These are phyloP conservation scores for Barnettozyma populi DNA, from an alignment of 805 yeast species.

Conservation along the genomic window DNA sequence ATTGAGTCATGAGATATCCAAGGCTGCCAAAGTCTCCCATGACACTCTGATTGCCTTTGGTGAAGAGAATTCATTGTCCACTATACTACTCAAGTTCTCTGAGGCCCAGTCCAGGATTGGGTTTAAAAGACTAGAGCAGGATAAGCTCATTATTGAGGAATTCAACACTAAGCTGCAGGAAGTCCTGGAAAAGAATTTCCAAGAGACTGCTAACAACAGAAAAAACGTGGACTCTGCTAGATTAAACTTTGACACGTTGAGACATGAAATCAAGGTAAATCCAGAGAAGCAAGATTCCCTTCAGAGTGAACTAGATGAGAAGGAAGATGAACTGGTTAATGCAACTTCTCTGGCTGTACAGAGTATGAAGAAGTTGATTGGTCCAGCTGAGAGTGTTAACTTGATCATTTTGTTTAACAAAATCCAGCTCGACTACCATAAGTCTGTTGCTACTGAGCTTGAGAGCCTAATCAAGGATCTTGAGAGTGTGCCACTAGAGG, in stretches of 20 bases:
- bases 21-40: conserved; percentile 46
- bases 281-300: conserved; percentile 19
- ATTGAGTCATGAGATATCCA: conserved; percentile 63
- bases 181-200: conserved; percentile 52
- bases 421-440: conserved; percentile 63
- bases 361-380: conserved; percentile 67
- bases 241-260: conserved; percentile 60
- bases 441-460: conserved; percentile 44
- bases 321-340: conserved; percentile 74
- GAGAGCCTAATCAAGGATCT: conserved; percentile 41
- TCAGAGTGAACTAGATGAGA: conserved; percentile 32
- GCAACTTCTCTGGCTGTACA: conserved; percentile 77
- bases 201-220: conserved; percentile 54
- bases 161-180: conserved; percentile 52
- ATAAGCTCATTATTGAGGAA: conserved; percentile 51
- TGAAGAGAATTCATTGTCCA: conserved; percentile 24
- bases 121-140: conserved; percentile 64
- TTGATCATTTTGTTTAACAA: conserved; percentile 61
- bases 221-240: conserved; percentile 66
- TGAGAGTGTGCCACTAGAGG: conserved; percentile 39
- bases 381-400: conserved; percentile 58
- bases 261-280: conserved; percentile 45
- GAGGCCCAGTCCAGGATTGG: conserved; percentile 60
- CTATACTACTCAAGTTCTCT: conserved; percentile 38
- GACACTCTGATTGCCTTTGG: conserved; percentile 33